A percentile compares a stretch with the other conserved stretches of the same genome.
Evolutionary conservation across 2,329 filamentous ascomycete genomes (phyloP).

Genomic region (Thelonectria rubi): DNA sequence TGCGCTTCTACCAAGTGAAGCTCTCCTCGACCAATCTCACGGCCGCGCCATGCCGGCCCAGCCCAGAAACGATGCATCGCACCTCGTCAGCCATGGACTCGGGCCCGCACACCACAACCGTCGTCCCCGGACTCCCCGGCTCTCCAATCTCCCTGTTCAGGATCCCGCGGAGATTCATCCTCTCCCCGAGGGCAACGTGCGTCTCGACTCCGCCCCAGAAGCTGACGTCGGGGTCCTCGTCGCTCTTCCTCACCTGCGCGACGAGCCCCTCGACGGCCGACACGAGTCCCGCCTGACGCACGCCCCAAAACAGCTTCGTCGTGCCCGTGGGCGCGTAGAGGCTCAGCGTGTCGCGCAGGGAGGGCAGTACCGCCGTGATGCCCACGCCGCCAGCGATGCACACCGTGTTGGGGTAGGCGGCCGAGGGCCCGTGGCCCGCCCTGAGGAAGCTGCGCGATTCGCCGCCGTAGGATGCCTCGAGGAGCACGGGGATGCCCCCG

Average conservation of each 20-base stretch:
- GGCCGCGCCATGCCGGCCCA: conserved; percentile 2
- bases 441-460: background rate
- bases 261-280: conserved; percentile 7
- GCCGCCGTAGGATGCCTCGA: conserved; percentile 15
- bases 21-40: conserved; percentile 11
- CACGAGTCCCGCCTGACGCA: background rate
- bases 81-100: conserved; percentile 6
- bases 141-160: background rate
- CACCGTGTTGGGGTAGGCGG: conserved; percentile 9
- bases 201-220: conserved; percentile 11
- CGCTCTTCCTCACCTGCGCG: background rate
- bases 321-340: conserved; percentile 1
- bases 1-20: background rate
- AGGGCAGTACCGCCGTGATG: conserved; percentile 8
- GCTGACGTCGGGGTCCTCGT: background rate
- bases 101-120: background rate
- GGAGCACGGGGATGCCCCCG: conserved; percentile 9
- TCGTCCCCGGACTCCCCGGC: conserved; percentile 1
- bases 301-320: conserved; percentile 16
- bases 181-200: conserved; percentile 1
- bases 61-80: conserved; percentile 3
- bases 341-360: background rate
- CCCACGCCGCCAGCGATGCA: conserved; percentile 20
- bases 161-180: background rate
- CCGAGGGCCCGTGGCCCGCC: background rate